These are phyloP conservation scores for Pichia cabralensis DNA, from an alignment of 805 yeast genomes.

Conservation along the genomic window DNA sequence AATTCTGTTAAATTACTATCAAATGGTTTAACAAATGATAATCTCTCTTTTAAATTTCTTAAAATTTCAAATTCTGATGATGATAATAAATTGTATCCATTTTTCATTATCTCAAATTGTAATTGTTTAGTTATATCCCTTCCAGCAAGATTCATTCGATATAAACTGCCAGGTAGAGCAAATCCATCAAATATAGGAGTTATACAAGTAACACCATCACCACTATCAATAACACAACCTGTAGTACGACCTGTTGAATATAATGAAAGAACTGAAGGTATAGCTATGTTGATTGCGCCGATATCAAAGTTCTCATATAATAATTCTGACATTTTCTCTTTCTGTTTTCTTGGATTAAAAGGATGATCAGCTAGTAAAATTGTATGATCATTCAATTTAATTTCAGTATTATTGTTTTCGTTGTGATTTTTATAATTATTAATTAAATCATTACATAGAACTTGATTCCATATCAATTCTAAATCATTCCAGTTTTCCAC, in stretches of 20 bases:
- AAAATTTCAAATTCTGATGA: slow-evolving; percentile 81
- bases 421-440: no score
- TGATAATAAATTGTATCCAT: slow-evolving; percentile 53
- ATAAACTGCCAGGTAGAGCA: slow-evolving; percentile 59
- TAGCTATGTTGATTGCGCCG: slow-evolving; percentile 63
- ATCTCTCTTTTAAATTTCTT: slow-evolving; percentile 63
- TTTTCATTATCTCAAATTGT: slow-evolving; percentile 54
- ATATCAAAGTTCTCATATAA: slow-evolving; percentile 64
- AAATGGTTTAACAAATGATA: slow-evolving; percentile 16
- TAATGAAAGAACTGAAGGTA: slow-evolving; percentile 72
- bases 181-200: slow-evolving; percentile 92
- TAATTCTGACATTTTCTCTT: slow-evolving; percentile 53
- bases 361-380: slow-evolving; percentile 85
- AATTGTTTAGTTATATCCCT: slow-evolving; percentile 73
- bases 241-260: slow-evolving; percentile 89
- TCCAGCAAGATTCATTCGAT: slow-evolving; percentile 76
- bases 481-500: slow-evolving; percentile 79
- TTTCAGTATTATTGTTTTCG: slow-evolving; percentile 32
- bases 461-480: slow-evolving; percentile 71
- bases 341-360: slow-evolving; percentile 53
- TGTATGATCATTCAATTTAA: slow-evolving; percentile 65
- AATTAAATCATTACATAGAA: slow-evolving; percentile 36
- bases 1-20: no score
- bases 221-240: slow-evolving; percentile 83
- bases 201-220: slow-evolving; percentile 84